Conservation (phyloP, 257 asterid species). For the Primulina huaijiensis region DNA sequence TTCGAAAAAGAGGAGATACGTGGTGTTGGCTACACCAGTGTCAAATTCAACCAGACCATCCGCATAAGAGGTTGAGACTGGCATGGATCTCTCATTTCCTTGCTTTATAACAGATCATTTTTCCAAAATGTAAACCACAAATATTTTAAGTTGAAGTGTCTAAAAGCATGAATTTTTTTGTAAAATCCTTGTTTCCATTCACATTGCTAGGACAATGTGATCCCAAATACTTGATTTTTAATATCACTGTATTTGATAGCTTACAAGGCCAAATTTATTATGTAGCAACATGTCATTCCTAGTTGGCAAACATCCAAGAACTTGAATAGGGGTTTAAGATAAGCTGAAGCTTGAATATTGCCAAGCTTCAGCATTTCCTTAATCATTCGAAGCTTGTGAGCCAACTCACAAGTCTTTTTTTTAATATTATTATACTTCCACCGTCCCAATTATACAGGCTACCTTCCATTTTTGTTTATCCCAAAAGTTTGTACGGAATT, state of each 20-base stretch:
- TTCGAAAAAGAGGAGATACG: background rate
- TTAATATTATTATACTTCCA: too few relatives aligned
- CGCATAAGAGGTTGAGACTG: background rate
- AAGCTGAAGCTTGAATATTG: background rate
- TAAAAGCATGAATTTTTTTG: background rate
- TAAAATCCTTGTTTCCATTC: background rate
- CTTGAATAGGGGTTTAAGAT: background rate
- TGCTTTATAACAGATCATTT: too few relatives aligned
- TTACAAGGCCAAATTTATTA: background rate
- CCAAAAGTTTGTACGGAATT: too few relatives aligned
- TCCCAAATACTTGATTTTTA: background rate
- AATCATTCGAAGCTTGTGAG: background rate
- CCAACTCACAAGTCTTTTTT: too few relatives aligned
- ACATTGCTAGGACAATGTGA: background rate
- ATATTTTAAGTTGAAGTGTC: background rate
- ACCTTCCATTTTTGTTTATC: too few relatives aligned
- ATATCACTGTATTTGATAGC: background rate
- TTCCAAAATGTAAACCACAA: background rate
- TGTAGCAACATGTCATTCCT: background rate
- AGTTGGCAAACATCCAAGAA: conserved; percentile 6
- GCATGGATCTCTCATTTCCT: background rate
- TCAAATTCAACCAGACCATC: background rate
- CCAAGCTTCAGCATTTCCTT: background rate
- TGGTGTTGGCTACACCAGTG: background rate
- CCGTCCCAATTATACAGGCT: too few relatives aligned